A percentile compares a stretch with the other conserved stretches of the same genome.
These are phyloP conservation scores for Rhodotorula sphaerocarpa DNA, from an alignment of 768 basidiomycete species.

Conservation along the genomic window DNA sequence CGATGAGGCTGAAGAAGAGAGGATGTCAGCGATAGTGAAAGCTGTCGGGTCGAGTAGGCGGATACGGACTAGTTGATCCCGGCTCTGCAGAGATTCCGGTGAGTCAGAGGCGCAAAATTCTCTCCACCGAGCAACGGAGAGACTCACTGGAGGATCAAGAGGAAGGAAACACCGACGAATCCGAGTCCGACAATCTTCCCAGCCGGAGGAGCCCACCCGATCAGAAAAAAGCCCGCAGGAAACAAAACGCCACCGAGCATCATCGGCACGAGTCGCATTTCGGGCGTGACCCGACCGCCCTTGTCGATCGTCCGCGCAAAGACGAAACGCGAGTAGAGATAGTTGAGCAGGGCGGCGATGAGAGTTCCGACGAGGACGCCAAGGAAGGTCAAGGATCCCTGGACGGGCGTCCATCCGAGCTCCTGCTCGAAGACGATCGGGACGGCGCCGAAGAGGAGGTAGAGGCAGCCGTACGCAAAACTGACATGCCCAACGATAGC, in stretches of 20 bases:
- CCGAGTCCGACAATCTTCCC: conserved; percentile 41
- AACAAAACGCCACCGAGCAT: conserved; percentile 43
- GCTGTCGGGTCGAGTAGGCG: neutral
- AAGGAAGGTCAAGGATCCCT: conserved; percentile 41
- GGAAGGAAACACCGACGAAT: conserved; percentile 42
- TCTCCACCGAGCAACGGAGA: neutral
- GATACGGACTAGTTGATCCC: neutral
- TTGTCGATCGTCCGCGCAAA: conserved; percentile 32
- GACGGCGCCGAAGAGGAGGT: conserved; percentile 8
- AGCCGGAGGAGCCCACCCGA: conserved; percentile 40
- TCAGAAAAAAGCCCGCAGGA: conserved; percentile 40
- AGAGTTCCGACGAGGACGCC: conserved; percentile 42
- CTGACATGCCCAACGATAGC: conserved; percentile 38
- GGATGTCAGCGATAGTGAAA: conserved; percentile 39
- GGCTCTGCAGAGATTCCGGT: neutral
- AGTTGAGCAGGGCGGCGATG: conserved; percentile 29
- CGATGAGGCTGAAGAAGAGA: conserved; percentile 11
- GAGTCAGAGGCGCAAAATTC: too few relatives aligned
- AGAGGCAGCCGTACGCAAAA: conserved; percentile 17
- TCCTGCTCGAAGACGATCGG: conserved; percentile 34
- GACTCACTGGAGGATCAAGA: conserved; percentile 43
- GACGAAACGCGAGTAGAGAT: conserved; percentile 24
- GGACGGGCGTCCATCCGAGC: conserved; percentile 41
- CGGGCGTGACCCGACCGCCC: conserved; percentile 40
- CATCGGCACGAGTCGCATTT: conserved; percentile 43